Evolutionary conservation across 2,329 filamentous ascomycete species (phyloP).

Genomic region (Sporothrix brasiliensis): DNA sequence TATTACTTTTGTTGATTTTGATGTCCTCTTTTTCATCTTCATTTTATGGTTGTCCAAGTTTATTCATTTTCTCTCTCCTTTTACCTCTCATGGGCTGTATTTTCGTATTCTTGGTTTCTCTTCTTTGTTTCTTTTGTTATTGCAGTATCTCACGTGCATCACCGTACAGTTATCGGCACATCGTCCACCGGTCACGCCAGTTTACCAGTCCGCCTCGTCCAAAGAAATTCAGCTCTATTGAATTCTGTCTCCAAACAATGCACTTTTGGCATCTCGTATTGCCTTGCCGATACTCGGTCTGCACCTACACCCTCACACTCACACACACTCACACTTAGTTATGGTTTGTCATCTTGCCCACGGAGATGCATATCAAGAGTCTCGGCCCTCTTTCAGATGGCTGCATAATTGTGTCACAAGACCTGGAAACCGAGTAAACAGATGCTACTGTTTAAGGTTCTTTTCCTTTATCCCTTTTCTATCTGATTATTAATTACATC

Average conservation of each 20-base stretch:
- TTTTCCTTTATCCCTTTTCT: neutral
- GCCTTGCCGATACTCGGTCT: neutral
- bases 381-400: constrained; percentile 1
- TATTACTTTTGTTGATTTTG: neutral
- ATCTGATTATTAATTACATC: neutral
- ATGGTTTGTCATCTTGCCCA: neutral
- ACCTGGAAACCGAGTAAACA: neutral
- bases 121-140: too few relatives aligned
- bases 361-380: neutral
- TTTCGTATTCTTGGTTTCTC: too few relatives aligned
- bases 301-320: neutral
- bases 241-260: neutral
- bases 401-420: constrained; percentile 9
- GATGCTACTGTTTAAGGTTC: neutral
- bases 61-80: too few relatives aligned
- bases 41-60: too few relatives aligned
- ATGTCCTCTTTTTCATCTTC: neutral
- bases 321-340: neutral
- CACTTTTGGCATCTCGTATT: constrained; percentile 9
- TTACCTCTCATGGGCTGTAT: too few relatives aligned
- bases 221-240: neutral
- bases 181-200: neutral
- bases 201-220: neutral
- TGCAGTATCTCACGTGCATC: neutral
- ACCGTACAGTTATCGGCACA: neutral